Base-by-base conservation (phyloP, 1,284 basidiomycete genomes). In the Leccinum huronense region DNA sequence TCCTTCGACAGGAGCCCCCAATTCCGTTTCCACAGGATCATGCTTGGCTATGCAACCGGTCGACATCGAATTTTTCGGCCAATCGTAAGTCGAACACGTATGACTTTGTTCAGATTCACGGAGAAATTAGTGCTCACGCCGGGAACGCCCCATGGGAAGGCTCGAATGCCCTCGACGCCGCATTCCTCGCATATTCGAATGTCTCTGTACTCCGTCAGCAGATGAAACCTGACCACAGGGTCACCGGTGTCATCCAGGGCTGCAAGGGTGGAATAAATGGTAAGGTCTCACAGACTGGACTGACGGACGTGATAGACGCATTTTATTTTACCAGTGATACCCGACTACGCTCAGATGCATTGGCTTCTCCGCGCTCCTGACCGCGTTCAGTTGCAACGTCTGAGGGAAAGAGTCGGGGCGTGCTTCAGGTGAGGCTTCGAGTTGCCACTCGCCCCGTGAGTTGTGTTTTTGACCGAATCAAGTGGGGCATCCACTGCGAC, bases 121-220 rank as follows among this genome's bases (percentile, higher is more conserved):
- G 54, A 51, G 23, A 48, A 66, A 70, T n/a, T 66, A 90, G 90
- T 55, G 87, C 90, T 23, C 91, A 93, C 72, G 91, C 91, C 13
- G 87, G 85, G 33, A 84, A 81, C 40, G 83, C 88, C 3, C 91
- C 90, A 16, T 93, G 91, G 91, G 90, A 94, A 76, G 94, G 89
- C 30, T 83, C 84, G 64, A 95, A 95, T 72, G 93, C 93, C 5
- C 83, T 93, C 53, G 93, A 94, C 74, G 94, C 92, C 0, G 93
- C 90, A 2, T 89, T 93, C 69, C 77, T 91, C 16, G 89, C 91
- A 3, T 95, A 95, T 76, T 84, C 84, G 8, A 83, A 84, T 63
- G 82, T 95, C 56, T 88, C 90, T 9, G 86, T 86, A 2, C 80
- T 95, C 55, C 83, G 93, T 14, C 92, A 92, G 74, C 89, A 93